These are phyloP conservation scores for Eimeria tenella DNA, from an alignment of 169 alveolate species.

Conservation along the genomic window DNA sequence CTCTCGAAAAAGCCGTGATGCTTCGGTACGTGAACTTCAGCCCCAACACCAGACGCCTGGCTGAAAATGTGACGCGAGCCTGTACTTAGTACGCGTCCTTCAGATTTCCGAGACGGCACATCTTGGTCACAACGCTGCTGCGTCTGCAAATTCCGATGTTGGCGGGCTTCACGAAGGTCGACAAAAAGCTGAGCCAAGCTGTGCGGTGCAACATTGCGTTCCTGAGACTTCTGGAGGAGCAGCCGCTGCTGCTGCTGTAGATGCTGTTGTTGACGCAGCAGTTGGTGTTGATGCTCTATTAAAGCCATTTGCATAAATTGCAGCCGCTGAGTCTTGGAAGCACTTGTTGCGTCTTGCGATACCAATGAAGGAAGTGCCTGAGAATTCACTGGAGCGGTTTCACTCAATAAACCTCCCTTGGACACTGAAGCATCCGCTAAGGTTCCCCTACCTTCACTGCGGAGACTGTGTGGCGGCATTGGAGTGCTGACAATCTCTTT, in stretches of 20 bases:
- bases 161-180: conserved; percentile 50
- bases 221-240: conserved; percentile 48
- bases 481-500: neutral
- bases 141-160: conserved; percentile 30
- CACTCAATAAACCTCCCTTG: neutral
- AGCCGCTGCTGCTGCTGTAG: conserved; percentile 65
- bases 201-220: conserved; percentile 50
- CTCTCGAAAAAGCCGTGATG: neutral
- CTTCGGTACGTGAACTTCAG: neutral
- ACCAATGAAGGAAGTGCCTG: neutral
- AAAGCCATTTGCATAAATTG: conserved; percentile 51
- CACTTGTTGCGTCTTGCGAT: conserved; percentile 14
- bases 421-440: neutral
- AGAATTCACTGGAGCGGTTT: neutral
- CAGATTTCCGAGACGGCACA: neutral
- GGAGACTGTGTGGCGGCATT: neutral
- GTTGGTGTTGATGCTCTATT: conserved; percentile 52
- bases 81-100: neutral
- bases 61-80: conserved; percentile 33
- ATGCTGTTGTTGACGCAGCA: conserved; percentile 51
- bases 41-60: neutral
- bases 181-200: conserved; percentile 54
- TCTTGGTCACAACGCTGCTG: neutral
- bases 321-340: conserved; percentile 14
- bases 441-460: neutral